Base-by-base conservation (phyloP, 2,329 filamentous ascomycete species). In the Lecanicillium sp. region DNA sequence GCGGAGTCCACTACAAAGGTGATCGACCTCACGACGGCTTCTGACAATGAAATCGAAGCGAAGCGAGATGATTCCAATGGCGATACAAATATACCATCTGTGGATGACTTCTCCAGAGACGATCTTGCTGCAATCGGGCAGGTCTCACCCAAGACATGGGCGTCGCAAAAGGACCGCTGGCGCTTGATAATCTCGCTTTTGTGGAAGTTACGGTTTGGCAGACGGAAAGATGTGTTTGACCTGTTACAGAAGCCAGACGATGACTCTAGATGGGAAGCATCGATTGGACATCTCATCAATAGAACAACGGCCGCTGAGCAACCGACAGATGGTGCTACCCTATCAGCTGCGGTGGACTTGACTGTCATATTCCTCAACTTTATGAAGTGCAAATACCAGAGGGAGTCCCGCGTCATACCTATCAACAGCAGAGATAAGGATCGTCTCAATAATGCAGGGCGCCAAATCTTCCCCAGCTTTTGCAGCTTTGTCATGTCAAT, bases 351-450 rank as follows among this genome's bases (percentile, higher is more conserved):
- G 1, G 59, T 61, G 29, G 58, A 64, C 33, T 11, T 58, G 5
- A 49, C 51, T 7, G 49, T 52, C 13, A 25, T 59, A 8, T 63
- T 58, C 31, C 38, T 59, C 7, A 53, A 51, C 34, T 60, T 56
- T 34, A 37, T 52, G 5, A 50, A 46, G 27, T 51, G 50, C 17
- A 54, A 50, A 22, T 25, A 49, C 15, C 44, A 40, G 15, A 43
- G 40, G 18, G 52, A 59, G 9, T 36, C 38, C 4, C 44, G 46
- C 4, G 20, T 60, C 15, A 14, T 44, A 10, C 37, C 36, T 5
- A 36, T 56, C n/a, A 33, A 30, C 7, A 30, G 36, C 5, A 52
- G 45, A 29, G 42, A 52, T 17, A 48, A 41, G 4, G 45, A 44
- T 8, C 22, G 22, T 25, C 11, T 25, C 11, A 25, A 6, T 11